Evolutionary conservation across 108 stramenopile species (phyloP).

Genomic region (Seminavis robusta): DNA sequence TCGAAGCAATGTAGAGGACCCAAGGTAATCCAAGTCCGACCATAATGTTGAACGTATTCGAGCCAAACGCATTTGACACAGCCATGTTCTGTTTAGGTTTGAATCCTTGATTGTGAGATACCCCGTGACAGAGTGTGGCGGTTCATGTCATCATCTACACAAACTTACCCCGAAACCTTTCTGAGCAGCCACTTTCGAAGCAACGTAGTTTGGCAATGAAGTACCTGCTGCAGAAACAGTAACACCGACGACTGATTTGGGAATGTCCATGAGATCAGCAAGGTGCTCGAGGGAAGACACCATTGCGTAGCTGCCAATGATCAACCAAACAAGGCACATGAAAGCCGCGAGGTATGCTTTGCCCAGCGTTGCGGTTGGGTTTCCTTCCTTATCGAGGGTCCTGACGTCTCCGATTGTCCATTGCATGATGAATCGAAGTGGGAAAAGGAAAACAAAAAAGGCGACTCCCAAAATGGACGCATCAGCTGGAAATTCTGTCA

Average conservation of each 20-base stretch:
- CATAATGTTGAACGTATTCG: conserved; percentile 88
- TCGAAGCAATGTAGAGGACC: conserved; percentile 60
- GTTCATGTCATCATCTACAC: neutral
- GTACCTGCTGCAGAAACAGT: conserved; percentile 81
- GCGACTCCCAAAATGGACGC: conserved; percentile 26
- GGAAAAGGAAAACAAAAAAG: conserved; percentile 44
- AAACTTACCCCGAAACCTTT: conserved; percentile 88
- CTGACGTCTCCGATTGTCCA: conserved; percentile 69
- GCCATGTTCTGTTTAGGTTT: too few species aligned
- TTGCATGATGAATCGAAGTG: conserved; percentile 64
- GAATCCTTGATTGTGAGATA: too few species aligned
- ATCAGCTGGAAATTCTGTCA: conserved; percentile 52
- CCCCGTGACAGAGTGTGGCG: neutral
- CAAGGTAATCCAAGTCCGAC: conserved; percentile 86
- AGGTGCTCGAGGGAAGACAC: conserved; percentile 68
- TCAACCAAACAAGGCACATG: conserved; percentile 60
- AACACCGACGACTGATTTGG: conserved; percentile 68
- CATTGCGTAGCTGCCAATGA: conserved; percentile 63
- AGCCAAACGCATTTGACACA: conserved; percentile 84
- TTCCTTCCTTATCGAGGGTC: conserved; percentile 44
- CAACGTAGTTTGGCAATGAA: conserved; percentile 60
- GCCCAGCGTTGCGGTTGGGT: conserved; percentile 20
- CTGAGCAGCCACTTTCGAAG: conserved; percentile 75
- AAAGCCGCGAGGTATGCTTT: conserved; percentile 42
- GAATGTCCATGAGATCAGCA: conserved; percentile 61